Percentiles rank a stretch among this genome's conserved stretches.
These are phyloP conservation scores for Diplocarpon rosae DNA, from an alignment of 2,329 filamentous ascomycete species.

Conservation along the genomic window DNA sequence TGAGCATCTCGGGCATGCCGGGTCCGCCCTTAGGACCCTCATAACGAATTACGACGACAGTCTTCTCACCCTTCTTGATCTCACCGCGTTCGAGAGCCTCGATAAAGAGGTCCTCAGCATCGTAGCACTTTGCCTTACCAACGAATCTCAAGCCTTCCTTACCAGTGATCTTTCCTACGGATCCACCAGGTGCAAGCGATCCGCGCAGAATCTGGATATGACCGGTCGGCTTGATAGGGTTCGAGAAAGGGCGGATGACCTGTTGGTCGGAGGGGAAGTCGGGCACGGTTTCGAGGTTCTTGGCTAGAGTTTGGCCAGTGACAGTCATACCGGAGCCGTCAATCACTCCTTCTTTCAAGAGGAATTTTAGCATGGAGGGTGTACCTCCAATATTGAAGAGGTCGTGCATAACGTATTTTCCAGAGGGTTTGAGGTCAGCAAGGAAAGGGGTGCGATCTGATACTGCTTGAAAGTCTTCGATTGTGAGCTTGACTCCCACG, in stretches of 20 bases:
- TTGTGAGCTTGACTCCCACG: conserved; percentile 69
- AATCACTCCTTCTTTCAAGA: conserved; percentile 46
- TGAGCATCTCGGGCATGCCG: conserved; percentile 66
- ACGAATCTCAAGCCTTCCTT: conserved; percentile 60
- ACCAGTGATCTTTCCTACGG: conserved; percentile 66
- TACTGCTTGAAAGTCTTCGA: conserved; percentile 78
- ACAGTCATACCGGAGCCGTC: conserved; percentile 50
- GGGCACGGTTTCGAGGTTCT: conserved; percentile 46
- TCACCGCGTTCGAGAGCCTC: conserved; percentile 53
- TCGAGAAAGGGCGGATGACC: conserved; percentile 56
- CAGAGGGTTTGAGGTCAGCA: conserved; percentile 71
- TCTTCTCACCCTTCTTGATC: conserved; percentile 67
- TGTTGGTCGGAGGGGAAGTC: conserved; percentile 59
- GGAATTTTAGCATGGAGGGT: conserved; percentile 44
- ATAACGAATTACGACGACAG: conserved; percentile 65
- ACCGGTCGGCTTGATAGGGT: conserved; percentile 60
- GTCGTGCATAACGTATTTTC: conserved; percentile 51
- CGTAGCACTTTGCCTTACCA: conserved; percentile 60
- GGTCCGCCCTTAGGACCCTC: conserved; percentile 64
- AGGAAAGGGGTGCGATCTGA: conserved; percentile 71
- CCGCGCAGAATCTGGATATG: conserved; percentile 66
- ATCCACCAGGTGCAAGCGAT: conserved; percentile 56
- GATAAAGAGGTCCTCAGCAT: conserved; percentile 60
- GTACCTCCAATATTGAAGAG: conserved; percentile 46
- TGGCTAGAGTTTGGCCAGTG: conserved; percentile 45